Evolutionary conservation across 192 early-diverging fungal genomes (phyloP).

Genomic region (Linderina pennispora): DNA sequence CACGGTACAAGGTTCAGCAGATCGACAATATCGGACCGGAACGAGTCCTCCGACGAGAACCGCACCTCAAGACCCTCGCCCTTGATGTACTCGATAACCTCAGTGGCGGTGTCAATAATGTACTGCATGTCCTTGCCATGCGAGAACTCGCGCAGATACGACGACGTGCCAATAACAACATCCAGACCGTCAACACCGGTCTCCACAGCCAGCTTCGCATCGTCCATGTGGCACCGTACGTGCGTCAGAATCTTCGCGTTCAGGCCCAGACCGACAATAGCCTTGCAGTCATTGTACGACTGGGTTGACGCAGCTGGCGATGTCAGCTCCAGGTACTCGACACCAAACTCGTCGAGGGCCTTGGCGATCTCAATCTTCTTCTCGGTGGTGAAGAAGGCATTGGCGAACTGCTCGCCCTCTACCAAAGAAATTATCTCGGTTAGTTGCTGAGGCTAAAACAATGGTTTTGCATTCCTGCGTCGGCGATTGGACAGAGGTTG

Average conservation of each 20-base stretch:
- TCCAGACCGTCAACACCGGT: slow-evolving; percentile 97
- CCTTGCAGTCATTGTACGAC: slow-evolving; percentile 86
- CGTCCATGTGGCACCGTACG: slow-evolving; percentile 97
- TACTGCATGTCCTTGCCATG: slow-evolving; percentile 99
- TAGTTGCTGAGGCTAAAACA: no score
- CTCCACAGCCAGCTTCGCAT: slow-evolving; percentile 92
- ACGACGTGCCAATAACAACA: slow-evolving; percentile 97
- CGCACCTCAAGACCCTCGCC: slow-evolving; percentile 93
- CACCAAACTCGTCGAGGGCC: slow-evolving; percentile 96
- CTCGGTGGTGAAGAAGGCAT: slow-evolving; percentile 96
- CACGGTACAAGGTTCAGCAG: slow-evolving; percentile 92
- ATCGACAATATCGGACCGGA: slow-evolving; percentile 95
- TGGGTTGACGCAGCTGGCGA: slow-evolving; percentile 96
- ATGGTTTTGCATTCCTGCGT: no score
- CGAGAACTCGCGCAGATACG: slow-evolving; percentile 94
- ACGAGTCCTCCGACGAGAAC: slow-evolving; percentile 98
- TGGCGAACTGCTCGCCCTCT: slow-evolving; percentile 99
- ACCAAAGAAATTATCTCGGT: no score
- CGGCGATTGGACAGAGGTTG: no score
- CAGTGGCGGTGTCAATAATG: slow-evolving; percentile 92
- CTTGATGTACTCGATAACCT: slow-evolving; percentile 96
- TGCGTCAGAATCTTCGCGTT: slow-evolving; percentile 98
- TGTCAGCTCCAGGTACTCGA: slow-evolving; percentile 97
- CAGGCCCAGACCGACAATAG: slow-evolving; percentile 85
- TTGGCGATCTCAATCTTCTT: slow-evolving; percentile 98